Conservation (phyloP, 2,329 filamentous ascomycete species). For the Fusarium oxysporum region DNA sequence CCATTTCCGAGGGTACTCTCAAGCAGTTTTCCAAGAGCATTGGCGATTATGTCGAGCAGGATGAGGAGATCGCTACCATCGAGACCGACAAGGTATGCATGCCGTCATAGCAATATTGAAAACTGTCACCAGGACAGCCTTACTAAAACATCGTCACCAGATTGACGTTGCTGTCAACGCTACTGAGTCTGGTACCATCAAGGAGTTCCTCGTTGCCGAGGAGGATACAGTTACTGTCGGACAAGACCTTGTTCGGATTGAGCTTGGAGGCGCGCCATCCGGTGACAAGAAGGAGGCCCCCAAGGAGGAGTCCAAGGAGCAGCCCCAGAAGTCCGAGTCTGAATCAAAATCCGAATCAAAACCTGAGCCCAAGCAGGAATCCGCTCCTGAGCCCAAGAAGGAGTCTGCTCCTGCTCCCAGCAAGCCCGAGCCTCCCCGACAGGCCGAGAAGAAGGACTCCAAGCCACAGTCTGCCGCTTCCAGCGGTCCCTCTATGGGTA, state of each 20-base stretch:
- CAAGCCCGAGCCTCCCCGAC: conserved; percentile 40
- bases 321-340: conserved; percentile 52
- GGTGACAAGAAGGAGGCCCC: conserved; percentile 53
- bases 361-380: conserved; percentile 49
- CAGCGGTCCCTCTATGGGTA: conserved; percentile 65
- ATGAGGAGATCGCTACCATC: conserved; percentile 98
- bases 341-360: conserved; percentile 53
- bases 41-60: conserved; percentile 92
- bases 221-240: conserved; percentile 96
- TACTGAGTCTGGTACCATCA: conserved; percentile 88
- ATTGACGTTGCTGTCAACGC: conserved; percentile 98
- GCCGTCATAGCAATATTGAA: not conserved
- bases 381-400: conserved; percentile 51
- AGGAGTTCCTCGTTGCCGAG: conserved; percentile 90
- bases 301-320: conserved; percentile 46
- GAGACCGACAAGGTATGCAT: conserved; percentile 92
- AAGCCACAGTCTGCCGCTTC: conserved; percentile 35
- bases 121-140: not conserved
- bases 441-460: conserved; percentile 46
- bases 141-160: conserved; percentile 56
- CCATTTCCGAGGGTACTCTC: conserved; percentile 95
- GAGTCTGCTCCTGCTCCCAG: conserved; percentile 43
- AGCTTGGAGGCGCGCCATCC: conserved; percentile 73
- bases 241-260: conserved; percentile 88
- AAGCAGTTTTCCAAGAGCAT: conserved; percentile 95